These are phyloP conservation scores for Ophioceras dolichostomum DNA, from an alignment of 2,329 filamentous ascomycete species.

Conservation along the genomic window DNA sequence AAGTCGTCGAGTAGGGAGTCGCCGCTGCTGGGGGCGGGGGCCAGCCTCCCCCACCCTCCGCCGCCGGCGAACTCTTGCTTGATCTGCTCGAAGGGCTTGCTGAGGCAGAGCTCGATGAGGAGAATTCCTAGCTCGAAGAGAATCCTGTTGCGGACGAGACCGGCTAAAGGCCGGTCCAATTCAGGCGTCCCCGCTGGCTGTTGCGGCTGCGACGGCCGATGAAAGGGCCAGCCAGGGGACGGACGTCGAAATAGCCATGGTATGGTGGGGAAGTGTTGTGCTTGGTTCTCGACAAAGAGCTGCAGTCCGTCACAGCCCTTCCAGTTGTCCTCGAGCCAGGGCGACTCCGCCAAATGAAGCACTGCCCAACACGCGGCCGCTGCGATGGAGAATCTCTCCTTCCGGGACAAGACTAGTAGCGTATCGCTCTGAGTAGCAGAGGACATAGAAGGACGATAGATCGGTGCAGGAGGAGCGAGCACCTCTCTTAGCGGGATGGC, in stretches of 20 bases:
- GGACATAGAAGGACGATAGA: too few species aligned
- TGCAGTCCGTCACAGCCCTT: background rate
- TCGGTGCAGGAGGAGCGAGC: too few species aligned
- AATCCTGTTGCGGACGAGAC: constrained; percentile 3
- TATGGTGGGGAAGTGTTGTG: background rate
- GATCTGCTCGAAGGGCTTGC: constrained; percentile 13
- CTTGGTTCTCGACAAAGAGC: background rate
- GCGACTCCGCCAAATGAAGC: background rate
- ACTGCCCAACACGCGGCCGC: constrained; percentile 2
- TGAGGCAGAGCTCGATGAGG: constrained; percentile 32
- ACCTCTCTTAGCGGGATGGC: background rate
- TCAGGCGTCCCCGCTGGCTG: too few species aligned
- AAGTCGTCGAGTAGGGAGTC: background rate
- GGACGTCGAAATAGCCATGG: background rate
- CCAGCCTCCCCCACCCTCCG: too few species aligned
- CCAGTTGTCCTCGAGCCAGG: background rate
- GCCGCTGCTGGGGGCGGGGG: too few species aligned
- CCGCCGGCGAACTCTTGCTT: too few species aligned
- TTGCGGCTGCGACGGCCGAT: too few species aligned
- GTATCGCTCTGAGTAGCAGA: too few species aligned
- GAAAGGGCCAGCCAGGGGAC: too few species aligned
- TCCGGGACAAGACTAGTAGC: too few species aligned
- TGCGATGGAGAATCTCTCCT: constrained; percentile 3
- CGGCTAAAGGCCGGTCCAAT: too few species aligned
- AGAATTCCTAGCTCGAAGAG: constrained; percentile 12